Evolutionary conservation across 495 filamentous ascomycete species (phyloP).

Genomic region (Polyplosphaeria fusca): DNA sequence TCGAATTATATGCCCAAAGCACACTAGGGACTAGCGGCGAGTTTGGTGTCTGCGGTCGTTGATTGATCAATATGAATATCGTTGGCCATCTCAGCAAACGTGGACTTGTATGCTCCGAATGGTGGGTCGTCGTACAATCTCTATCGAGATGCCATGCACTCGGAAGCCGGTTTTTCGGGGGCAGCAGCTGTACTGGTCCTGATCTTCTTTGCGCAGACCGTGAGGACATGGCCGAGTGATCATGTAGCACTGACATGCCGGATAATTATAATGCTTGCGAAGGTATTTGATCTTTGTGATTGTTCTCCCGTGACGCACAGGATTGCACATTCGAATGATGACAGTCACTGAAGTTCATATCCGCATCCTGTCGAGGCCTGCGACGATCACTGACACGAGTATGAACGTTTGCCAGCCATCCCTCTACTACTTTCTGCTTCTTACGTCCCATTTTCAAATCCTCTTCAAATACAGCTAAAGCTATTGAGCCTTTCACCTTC

Average conservation of each 20-base stretch:
- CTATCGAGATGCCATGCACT: conserved; percentile 32
- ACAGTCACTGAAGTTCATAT: background rate
- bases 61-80: conserved; percentile 40
- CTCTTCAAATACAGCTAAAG: too few species aligned
- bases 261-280: background rate
- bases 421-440: background rate
- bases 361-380: background rate
- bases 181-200: conserved; percentile 29
- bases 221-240: conserved; percentile 35
- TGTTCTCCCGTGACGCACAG: background rate
- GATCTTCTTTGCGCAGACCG: conserved; percentile 31
- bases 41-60: conserved; percentile 35
- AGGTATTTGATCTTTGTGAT: background rate
- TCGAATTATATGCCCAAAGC: conserved; percentile 37
- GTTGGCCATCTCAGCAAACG: conserved; percentile 35
- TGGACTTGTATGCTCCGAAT: conserved; percentile 31
- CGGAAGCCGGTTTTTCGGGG: conserved; percentile 29
- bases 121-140: background rate
- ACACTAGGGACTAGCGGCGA: conserved; percentile 36
- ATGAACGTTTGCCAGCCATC: background rate
- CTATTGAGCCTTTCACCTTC: too few species aligned
- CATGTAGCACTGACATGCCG: conserved; percentile 33
- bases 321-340: background rate
- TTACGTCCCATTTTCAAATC: too few species aligned
- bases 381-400: background rate